These are phyloP conservation scores for Alternaria alternata DNA, from an alignment of 2,329 filamentous ascomycete species.

Conservation along the genomic window DNA sequence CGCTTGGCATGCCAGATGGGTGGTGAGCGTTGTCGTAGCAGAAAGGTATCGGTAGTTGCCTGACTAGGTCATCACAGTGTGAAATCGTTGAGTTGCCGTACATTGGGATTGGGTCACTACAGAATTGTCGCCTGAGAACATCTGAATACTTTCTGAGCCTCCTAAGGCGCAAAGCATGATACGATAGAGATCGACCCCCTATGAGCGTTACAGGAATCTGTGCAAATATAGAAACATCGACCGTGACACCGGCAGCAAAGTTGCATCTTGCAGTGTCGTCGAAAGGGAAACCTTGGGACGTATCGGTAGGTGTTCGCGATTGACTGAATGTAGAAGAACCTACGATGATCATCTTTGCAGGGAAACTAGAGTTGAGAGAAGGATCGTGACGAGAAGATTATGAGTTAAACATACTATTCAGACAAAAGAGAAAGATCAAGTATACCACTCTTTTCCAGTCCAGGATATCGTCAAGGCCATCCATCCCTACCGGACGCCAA, in stretches of 20 bases:
- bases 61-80: not conserved
- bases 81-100: not conserved
- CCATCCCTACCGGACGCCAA: constrained; percentile 35
- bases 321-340: not conserved
- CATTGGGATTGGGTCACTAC: not conserved
- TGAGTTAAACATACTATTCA: constrained; percentile 21
- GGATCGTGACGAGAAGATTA: constrained; percentile 15
- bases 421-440: constrained; percentile 11
- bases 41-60: not conserved
- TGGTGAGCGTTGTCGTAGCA: not conserved
- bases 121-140: not conserved
- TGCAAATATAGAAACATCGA: too few relatives aligned
- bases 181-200: too few relatives aligned
- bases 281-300: too few relatives aligned
- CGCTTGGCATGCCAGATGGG: not conserved
- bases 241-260: too few relatives aligned
- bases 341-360: not conserved
- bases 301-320: not conserved
- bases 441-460: not conserved
- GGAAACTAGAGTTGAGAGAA: too few relatives aligned
- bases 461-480: constrained; percentile 10
- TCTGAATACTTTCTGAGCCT: not conserved
- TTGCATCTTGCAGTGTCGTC: too few relatives aligned
- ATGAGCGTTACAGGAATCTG: too few relatives aligned
- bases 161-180: too few relatives aligned